Evolutionary conservation across 768 basidiomycete species (phyloP).

Genomic region (Suillus bovinus): DNA sequence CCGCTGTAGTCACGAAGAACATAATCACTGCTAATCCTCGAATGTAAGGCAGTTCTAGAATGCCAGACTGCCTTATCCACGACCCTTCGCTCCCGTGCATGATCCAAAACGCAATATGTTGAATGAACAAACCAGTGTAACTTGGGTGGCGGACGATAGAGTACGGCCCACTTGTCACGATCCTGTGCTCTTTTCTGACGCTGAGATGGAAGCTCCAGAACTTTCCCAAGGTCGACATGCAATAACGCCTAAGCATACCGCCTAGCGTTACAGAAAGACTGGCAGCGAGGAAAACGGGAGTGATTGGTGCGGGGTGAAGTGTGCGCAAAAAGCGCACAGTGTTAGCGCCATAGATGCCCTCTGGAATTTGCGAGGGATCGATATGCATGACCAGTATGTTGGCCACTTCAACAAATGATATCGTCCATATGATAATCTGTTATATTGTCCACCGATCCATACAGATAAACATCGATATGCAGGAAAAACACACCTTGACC

Average conservation of each 20-base stretch:
- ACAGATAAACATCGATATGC: neutral
- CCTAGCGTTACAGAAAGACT: neutral
- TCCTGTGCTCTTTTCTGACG: neutral
- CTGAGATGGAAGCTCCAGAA: neutral
- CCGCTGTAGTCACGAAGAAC: neutral
- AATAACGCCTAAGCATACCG: neutral
- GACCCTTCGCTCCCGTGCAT: neutral
- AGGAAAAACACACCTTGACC: neutral
- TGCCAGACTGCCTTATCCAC: neutral
- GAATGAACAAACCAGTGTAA: neutral
- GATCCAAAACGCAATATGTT: neutral
- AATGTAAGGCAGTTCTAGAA: neutral
- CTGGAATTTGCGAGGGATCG: neutral
- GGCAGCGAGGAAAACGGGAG: neutral
- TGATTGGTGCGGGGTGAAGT: neutral
- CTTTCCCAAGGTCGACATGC: neutral
- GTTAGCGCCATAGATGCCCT: neutral
- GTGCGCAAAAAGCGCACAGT: neutral
- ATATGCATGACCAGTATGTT: neutral
- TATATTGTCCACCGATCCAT: neutral
- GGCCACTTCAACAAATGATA: neutral
- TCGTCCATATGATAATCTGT: neutral
- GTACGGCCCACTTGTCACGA: neutral
- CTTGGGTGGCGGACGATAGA: neutral
- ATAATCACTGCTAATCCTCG: too few relatives aligned